These are phyloP conservation scores for Endoconidiophora polonica DNA, from an alignment of 2,329 filamentous ascomycete genomes.

Conservation along the genomic window DNA sequence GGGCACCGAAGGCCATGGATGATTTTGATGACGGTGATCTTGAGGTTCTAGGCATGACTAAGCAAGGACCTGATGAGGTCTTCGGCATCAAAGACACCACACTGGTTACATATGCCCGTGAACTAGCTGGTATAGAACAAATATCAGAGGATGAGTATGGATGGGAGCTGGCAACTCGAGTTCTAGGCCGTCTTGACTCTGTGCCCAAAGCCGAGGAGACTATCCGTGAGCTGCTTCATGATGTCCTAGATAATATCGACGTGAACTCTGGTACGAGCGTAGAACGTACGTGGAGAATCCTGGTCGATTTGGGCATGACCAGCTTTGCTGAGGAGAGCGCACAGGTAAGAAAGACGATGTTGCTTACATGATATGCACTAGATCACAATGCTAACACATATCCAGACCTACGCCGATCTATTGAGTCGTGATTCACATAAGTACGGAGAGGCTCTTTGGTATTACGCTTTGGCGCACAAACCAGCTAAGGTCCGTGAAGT, in stretches of 20 bases:
- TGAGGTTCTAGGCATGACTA: conserved; percentile 57
- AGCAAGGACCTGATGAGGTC: conserved; percentile 38
- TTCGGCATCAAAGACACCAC: conserved; percentile 64
- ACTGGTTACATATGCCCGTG: conserved; percentile 57
- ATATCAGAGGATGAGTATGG: conserved; percentile 43
- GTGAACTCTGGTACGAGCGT: conserved; percentile 55
- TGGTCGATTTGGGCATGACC: conserved; percentile 62
- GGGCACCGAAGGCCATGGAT: conserved; percentile 27
- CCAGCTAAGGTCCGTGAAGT: conserved; percentile 67
- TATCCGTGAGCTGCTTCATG: conserved; percentile 53
- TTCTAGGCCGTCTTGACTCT: conserved; percentile 68
- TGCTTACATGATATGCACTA: neutral
- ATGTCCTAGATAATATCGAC: conserved; percentile 43
- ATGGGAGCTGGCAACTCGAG: conserved; percentile 77
- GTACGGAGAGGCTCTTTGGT: conserved; percentile 77
- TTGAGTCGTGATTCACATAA: conserved; percentile 55
- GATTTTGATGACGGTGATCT: conserved; percentile 57
- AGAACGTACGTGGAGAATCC: conserved; percentile 64
- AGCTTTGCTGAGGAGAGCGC: conserved; percentile 66
- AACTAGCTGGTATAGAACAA: conserved; percentile 39
- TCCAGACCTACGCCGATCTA: conserved; percentile 65
- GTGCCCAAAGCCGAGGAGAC: conserved; percentile 52
- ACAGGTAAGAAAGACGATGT: conserved; percentile 42
- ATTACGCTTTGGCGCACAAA: conserved; percentile 74
- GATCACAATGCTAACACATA: conserved; percentile 16